These are phyloP conservation scores for Ophiostoma ips DNA, from an alignment of 2,329 filamentous ascomycete species.

Conservation along the genomic window DNA sequence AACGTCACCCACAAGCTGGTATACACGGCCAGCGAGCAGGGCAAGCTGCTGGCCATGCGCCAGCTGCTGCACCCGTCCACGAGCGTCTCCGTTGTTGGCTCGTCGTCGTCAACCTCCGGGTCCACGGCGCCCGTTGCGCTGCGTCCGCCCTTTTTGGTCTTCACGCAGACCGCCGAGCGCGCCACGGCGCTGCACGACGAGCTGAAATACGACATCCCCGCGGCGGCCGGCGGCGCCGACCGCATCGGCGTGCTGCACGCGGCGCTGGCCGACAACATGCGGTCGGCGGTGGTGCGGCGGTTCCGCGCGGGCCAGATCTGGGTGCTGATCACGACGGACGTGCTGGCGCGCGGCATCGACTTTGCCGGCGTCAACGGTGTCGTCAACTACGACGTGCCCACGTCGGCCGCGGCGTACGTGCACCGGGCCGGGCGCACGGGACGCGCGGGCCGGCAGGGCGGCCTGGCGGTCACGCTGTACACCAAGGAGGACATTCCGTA, in stretches of 20 bases:
- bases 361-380: constrained; percentile 92
- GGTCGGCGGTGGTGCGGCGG: constrained; percentile 70
- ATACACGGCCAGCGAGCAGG: constrained; percentile 85
- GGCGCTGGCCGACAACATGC: constrained; percentile 60
- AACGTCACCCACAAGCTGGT: constrained; percentile 80
- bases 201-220: constrained; percentile 84
- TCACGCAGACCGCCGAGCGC: constrained; percentile 89
- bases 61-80: constrained; percentile 72
- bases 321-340: constrained; percentile 91
- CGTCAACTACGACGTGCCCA: constrained; percentile 93
- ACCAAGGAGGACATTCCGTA: constrained; percentile 87
- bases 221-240: constrained; percentile 68
- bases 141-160: constrained; percentile 82
- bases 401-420: constrained; percentile 79
- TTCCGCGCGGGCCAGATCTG: constrained; percentile 90
- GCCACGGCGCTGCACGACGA: constrained; percentile 80
- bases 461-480: constrained; percentile 85
- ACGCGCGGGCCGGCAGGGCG: constrained; percentile 72
- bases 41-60: constrained; percentile 81
- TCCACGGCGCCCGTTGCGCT: constrained; percentile 28
- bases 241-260: constrained; percentile 87
- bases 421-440: constrained; percentile 89
- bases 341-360: constrained; percentile 83
- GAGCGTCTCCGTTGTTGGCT: constrained; percentile 20
- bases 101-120: constrained; percentile 19